These are phyloP conservation scores for Aspergillus sp. DNA, from an alignment of 2,329 filamentous ascomycete species.

Conservation along the genomic window DNA sequence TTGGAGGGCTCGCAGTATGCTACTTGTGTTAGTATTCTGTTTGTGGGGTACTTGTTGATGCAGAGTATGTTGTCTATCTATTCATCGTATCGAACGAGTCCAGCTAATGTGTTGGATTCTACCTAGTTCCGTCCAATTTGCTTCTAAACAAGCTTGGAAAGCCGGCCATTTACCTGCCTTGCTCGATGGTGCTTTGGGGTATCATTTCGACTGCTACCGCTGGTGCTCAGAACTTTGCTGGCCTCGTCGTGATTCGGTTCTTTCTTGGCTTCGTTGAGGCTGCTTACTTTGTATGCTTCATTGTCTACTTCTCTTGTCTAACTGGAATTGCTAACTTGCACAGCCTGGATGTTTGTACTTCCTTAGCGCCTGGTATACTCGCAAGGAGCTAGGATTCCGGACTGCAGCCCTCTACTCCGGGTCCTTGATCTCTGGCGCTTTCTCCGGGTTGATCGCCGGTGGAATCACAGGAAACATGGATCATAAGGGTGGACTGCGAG, in stretches of 20 bases:
- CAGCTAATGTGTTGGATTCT: not conserved
- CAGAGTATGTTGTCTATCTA: constrained; percentile 35
- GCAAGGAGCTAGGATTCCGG: constrained; percentile 52
- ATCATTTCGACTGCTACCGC: constrained; percentile 49
- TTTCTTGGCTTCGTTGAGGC: constrained; percentile 39
- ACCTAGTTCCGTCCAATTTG: constrained; percentile 43
- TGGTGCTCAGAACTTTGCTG: constrained; percentile 45
- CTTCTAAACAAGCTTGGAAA: constrained; percentile 48
- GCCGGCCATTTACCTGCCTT: constrained; percentile 48
- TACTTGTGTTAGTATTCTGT: constrained; percentile 42
- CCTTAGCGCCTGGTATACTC: constrained; percentile 61
- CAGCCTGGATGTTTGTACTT: constrained; percentile 42
- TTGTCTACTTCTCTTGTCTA: not conserved
- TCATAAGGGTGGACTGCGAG: constrained; percentile 48
- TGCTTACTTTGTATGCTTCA: constrained; percentile 45
- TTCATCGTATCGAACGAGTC: not conserved
- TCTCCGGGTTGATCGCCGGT: constrained; percentile 61
- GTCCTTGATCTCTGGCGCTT: constrained; percentile 65
- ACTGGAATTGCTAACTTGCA: not conserved
- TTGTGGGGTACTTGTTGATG: constrained; percentile 62
- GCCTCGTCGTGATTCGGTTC: constrained; percentile 42
- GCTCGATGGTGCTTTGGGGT: constrained; percentile 57
- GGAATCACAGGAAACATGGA: constrained; percentile 65
- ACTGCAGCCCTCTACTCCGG: constrained; percentile 54
- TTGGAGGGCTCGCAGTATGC: constrained; percentile 40